Conservation (phyloP, 495 filamentous ascomycete species). For the Alectoria sarmentosa region DNA sequence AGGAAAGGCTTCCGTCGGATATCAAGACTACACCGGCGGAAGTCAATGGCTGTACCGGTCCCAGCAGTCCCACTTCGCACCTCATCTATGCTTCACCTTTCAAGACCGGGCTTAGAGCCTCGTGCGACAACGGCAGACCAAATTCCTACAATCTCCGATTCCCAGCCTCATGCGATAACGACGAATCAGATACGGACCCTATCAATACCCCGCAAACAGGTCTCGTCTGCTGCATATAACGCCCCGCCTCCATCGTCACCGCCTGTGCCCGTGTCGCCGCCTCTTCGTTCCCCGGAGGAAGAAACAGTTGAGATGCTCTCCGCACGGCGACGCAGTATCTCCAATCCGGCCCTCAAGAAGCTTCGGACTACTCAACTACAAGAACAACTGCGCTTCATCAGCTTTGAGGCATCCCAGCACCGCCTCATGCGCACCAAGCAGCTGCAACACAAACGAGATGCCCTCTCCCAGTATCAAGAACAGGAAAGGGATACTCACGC, state of each 20-base stretch:
- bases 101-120: conserved; percentile 15
- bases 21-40: conserved; percentile 24
- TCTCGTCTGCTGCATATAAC: conserved; percentile 4
- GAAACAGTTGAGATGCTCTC: conserved; percentile 13
- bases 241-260: conserved; percentile 16
- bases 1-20: conserved; percentile 25
- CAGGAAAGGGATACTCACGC: conserved; percentile 14
- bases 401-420: conserved; percentile 25
- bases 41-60: conserved; percentile 16
- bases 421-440: conserved; percentile 24
- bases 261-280: conserved; percentile 15
- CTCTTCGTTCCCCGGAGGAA: conserved; percentile 5
- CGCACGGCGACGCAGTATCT: conserved; percentile 21
- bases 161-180: conserved; percentile 15
- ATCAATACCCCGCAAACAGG: conserved; percentile 4
- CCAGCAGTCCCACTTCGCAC: conserved; percentile 19
- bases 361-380: conserved; percentile 26
- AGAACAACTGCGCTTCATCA: conserved; percentile 28
- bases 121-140: conserved; percentile 21
- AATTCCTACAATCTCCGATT: conserved; percentile 8
- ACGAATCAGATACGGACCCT: conserved; percentile 14
- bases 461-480: conserved; percentile 15
- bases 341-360: conserved; percentile 19
- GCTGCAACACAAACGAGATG: conserved; percentile 12
- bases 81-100: conserved; percentile 11